A percentile compares a stretch with the other conserved stretches of the same genome.
Evolutionary conservation across 2,329 filamentous ascomycete genomes (phyloP).

Genomic region (Ophiocordyceps camponoti-leonardi): DNA sequence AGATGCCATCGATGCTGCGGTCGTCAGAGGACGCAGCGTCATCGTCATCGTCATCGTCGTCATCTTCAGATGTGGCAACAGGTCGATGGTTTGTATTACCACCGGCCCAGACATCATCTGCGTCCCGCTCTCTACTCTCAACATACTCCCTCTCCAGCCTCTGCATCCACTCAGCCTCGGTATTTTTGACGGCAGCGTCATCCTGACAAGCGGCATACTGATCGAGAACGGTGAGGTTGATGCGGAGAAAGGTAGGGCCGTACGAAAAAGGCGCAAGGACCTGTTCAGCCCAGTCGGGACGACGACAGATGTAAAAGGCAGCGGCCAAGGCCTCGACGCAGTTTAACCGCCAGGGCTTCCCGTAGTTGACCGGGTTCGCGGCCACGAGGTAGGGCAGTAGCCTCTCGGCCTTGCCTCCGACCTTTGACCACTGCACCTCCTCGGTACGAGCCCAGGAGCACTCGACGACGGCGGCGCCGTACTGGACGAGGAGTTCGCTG

Average conservation of each 20-base stretch:
- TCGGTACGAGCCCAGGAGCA: constrained; percentile 89
- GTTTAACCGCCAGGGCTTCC: constrained; percentile 85
- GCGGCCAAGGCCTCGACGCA: constrained; percentile 91
- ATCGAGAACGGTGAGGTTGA: constrained; percentile 69
- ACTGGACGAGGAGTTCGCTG: constrained; percentile 62
- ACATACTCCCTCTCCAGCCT: constrained; percentile 81
- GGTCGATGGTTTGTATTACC: constrained; percentile 67
- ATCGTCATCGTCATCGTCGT: constrained; percentile 29
- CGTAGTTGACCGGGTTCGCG: constrained; percentile 94
- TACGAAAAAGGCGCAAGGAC: constrained; percentile 77
- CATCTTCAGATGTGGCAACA: constrained; percentile 30
- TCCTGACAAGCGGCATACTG: constrained; percentile 71
- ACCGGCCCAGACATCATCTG: constrained; percentile 71
- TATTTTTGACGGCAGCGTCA: constrained; percentile 66
- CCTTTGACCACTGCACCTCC: constrained; percentile 79
- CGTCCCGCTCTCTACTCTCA: constrained; percentile 54
- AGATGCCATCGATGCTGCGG: constrained; percentile 38
- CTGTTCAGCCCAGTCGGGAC: constrained; percentile 75
- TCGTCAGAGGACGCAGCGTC: constrained; percentile 22
- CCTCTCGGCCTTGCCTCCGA: constrained; percentile 85
- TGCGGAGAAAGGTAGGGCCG: constrained; percentile 73
- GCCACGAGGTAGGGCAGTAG: constrained; percentile 88
- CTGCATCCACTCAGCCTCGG: constrained; percentile 75
- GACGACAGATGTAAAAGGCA: constrained; percentile 84
- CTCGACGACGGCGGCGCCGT: constrained; percentile 89